Conservation (phyloP, 352 stramenopile genomes). For the Pythium myriotylum region DNA sequence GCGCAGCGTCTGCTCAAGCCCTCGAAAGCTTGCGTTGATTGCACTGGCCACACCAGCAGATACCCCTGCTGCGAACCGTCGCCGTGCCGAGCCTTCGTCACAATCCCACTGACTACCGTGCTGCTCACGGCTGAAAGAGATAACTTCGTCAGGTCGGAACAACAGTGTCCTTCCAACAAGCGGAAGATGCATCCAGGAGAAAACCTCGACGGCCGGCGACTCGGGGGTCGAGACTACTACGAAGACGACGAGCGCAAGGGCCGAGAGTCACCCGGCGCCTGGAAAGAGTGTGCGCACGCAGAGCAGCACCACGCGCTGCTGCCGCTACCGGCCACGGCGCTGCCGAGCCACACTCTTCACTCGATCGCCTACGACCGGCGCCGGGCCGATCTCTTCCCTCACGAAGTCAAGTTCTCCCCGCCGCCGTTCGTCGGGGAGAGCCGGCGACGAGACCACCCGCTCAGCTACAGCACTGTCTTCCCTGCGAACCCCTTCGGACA, state of each 20-base stretch:
- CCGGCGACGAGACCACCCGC: conserved; percentile 7
- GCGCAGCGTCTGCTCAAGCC: conserved; percentile 15
- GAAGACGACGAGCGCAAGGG: conserved; percentile 12
- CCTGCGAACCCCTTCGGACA: conserved; percentile 2
- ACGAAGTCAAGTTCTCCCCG: conserved; percentile 5
- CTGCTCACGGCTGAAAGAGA: neutral
- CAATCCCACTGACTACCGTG: neutral
- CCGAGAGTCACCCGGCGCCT: conserved; percentile 2
- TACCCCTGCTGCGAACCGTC: conserved; percentile 1
- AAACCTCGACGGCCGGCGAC: conserved; percentile 1
- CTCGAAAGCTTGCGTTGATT: conserved; percentile 4
- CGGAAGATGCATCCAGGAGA: conserved; percentile 16
- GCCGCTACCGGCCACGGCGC: neutral
- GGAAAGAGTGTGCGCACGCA: conserved; percentile 10
- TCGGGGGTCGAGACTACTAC: conserved; percentile 1
- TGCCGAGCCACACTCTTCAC: neutral
- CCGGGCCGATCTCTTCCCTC: conserved; percentile 11
- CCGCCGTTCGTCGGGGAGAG: neutral
- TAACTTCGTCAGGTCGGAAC: neutral
- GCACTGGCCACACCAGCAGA: conserved; percentile 23
- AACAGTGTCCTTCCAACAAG: neutral
- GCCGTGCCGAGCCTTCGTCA: neutral
- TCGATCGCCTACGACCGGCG: conserved; percentile 19
- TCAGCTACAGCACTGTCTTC: conserved; percentile 10
- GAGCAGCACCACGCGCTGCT: conserved; percentile 10